phyloP scores from a whole-genome alignment of 2,329 filamentous ascomycete species.

The Triangularia setosa region DNA sequence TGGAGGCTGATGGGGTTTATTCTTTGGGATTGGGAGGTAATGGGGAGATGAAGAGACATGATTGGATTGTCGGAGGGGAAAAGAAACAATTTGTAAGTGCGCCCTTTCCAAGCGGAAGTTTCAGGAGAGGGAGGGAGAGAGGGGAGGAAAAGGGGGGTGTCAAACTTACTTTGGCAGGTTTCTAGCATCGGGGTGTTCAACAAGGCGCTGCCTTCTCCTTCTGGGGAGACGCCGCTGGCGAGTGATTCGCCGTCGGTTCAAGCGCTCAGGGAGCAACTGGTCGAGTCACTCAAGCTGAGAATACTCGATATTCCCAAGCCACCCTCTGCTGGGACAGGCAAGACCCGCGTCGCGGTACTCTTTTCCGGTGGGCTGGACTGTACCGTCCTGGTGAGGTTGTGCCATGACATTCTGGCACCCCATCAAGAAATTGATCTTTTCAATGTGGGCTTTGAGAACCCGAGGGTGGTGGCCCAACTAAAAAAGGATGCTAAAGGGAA shows the following conservation, averaged over 20 bases:
- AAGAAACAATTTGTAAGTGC: conserved; percentile 45
- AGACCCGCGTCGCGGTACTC: conserved; percentile 67
- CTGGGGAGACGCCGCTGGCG: conserved; percentile 28
- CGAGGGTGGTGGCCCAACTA: conserved; percentile 61
- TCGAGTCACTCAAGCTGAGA: conserved; percentile 59
- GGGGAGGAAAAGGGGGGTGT: conserved; percentile 25
- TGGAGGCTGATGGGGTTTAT: conserved; percentile 81
- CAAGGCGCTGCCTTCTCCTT: conserved; percentile 34
- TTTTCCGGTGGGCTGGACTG: conserved; percentile 97
- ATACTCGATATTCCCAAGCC: conserved; percentile 62
- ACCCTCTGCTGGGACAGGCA: conserved; percentile 26
- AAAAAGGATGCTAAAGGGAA: conserved; percentile 31
- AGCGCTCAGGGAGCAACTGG: conserved; percentile 51
- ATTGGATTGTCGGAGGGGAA: conserved; percentile 32
- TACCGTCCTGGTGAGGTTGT: conserved; percentile 76
- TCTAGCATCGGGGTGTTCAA: conserved; percentile 55
- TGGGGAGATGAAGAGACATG: conserved; percentile 18
- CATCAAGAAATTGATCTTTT: conserved; percentile 76
- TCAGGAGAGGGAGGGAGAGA: not conserved
- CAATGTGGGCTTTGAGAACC: conserved; percentile 97
- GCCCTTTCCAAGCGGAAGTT: not conserved
- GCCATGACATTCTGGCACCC: conserved; percentile 68
- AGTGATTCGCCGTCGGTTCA: conserved; percentile 48
- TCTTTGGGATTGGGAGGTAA: conserved; percentile 54
- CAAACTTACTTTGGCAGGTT: conserved; percentile 47